A percentile compares a stretch with the other conserved stretches of the same genome.
Conservation (phyloP, 2,329 filamentous ascomycete species). For the Alternaria tenuissima region DNA sequence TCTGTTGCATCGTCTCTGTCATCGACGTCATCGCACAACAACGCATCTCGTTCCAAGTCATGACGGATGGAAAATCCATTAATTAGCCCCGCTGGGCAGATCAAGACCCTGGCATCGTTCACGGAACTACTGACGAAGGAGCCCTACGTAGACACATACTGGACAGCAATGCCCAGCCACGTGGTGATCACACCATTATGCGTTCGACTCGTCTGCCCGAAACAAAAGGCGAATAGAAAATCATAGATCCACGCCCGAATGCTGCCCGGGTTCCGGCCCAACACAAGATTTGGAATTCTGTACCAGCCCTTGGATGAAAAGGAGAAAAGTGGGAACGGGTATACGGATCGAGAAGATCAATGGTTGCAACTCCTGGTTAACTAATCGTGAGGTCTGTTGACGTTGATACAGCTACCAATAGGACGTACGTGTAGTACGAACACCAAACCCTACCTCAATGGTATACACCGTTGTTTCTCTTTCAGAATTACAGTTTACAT, state of each 20-base stretch:
- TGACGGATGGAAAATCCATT: not conserved
- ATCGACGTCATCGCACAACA: not conserved
- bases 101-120: slow-evolving; percentile 2
- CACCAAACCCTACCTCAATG: too few relatives aligned
- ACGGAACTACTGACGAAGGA: not conserved
- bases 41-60: not conserved
- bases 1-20: not conserved
- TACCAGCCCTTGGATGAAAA: not conserved
- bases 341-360: not conserved
- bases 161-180: not conserved
- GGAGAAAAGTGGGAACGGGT: not conserved
- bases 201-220: not conserved
- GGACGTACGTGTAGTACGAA: too few relatives aligned
- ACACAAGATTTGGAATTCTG: not conserved
- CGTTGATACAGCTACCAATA: too few relatives aligned
- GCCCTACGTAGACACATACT: not conserved
- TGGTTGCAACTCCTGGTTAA: not conserved
- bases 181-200: not conserved
- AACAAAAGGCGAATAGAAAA: slow-evolving; percentile 2
- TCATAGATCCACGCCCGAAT: not conserved
- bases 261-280: not conserved
- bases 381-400: not conserved
- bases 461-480: too few relatives aligned
- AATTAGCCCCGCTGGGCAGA: not conserved
- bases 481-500: not conserved